Percentiles rank a stretch among this genome's conserved stretches.
Evolutionary conservation across 2,329 filamentous ascomycete genomes (phyloP).

Genomic region (Elsinoe arachidis): DNA sequence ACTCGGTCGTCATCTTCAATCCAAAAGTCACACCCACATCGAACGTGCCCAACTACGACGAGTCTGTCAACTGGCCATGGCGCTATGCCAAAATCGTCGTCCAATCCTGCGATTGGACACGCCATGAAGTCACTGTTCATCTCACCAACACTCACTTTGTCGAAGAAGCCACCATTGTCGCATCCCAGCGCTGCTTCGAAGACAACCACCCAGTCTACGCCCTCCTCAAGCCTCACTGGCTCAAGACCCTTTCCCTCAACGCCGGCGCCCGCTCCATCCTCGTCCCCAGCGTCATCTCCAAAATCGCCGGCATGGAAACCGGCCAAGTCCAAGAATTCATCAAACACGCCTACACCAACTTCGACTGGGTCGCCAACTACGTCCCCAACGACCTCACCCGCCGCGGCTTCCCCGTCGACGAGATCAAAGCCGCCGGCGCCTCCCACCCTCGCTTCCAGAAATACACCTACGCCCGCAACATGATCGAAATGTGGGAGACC

Average conservation of each 20-base stretch:
- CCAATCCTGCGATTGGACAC: conserved; percentile 41
- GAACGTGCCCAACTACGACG: conserved; percentile 18
- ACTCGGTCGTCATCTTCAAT: conserved; percentile 45
- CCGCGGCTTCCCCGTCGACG: conserved; percentile 36
- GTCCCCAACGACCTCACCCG: conserved; percentile 38
- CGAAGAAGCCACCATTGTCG: conserved; percentile 19
- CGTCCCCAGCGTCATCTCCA: conserved; percentile 38
- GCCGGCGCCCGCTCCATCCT: conserved; percentile 38
- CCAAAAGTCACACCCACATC: conserved; percentile 28
- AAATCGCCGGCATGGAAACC: conserved; percentile 35
- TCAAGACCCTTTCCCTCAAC: conserved; percentile 43
- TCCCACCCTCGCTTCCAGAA: conserved; percentile 33
- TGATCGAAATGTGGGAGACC: conserved; percentile 37
- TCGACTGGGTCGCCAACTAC: conserved; percentile 39
- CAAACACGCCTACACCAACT: conserved; percentile 35
- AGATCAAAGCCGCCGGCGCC: conserved; percentile 20
- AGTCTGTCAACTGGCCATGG: conserved; percentile 44
- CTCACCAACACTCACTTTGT: conserved; percentile 25
- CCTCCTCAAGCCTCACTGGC: conserved; percentile 42
- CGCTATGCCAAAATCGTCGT: conserved; percentile 45
- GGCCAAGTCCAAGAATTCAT: conserved; percentile 33
- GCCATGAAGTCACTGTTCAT: conserved; percentile 42
- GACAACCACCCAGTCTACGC: conserved; percentile 36
- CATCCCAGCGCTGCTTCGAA: conserved; percentile 16
- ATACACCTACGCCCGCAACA: conserved; percentile 42